Percentiles rank a stretch among this genome's conserved stretches.
Evolutionary conservation across 2,329 filamentous ascomycete species (phyloP).

Genomic region (Claviceps humidiphila): DNA sequence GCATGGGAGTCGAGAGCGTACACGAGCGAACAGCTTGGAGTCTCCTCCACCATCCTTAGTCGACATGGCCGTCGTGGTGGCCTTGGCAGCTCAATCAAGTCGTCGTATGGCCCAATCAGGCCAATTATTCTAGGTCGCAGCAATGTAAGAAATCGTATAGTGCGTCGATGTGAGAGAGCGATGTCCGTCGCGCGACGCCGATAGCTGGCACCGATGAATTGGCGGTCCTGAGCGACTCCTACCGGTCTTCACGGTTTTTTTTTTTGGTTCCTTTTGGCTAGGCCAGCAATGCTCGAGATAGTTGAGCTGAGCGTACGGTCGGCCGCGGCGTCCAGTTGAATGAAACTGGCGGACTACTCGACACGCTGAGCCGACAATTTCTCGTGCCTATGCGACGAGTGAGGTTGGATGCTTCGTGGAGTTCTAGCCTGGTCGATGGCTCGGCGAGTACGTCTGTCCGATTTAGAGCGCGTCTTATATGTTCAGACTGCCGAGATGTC

Average conservation of each 20-base stretch:
- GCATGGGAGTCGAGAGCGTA: slow-evolving; percentile 32
- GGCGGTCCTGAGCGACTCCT: neutral
- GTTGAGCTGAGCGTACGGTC: neutral
- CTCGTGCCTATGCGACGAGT: neutral
- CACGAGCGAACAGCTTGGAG: slow-evolving; percentile 98
- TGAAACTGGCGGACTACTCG: neutral
- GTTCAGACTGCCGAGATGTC: neutral
- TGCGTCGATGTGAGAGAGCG: neutral
- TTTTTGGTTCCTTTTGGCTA: neutral
- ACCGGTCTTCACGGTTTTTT: neutral
- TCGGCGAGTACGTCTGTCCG: neutral
- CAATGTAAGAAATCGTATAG: neutral
- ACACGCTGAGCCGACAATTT: neutral
- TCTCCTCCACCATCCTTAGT: slow-evolving; percentile 60
- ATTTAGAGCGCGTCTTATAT: neutral
- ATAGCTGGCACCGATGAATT: slow-evolving; percentile 2
- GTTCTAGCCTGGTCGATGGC: neutral
- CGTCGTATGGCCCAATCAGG: neutral
- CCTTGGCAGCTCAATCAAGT: neutral
- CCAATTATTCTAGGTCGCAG: neutral
- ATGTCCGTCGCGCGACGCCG: slow-evolving; percentile 9
- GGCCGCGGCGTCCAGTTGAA: neutral
- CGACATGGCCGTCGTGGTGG: slow-evolving; percentile 32
- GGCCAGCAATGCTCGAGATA: neutral
- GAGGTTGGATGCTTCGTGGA: neutral